Evolutionary conservation across 2,329 filamentous ascomycete species (phyloP), one percentile per base, ranked within the genome.

Genomic region (Plectosphaerella sp.): DNA sequence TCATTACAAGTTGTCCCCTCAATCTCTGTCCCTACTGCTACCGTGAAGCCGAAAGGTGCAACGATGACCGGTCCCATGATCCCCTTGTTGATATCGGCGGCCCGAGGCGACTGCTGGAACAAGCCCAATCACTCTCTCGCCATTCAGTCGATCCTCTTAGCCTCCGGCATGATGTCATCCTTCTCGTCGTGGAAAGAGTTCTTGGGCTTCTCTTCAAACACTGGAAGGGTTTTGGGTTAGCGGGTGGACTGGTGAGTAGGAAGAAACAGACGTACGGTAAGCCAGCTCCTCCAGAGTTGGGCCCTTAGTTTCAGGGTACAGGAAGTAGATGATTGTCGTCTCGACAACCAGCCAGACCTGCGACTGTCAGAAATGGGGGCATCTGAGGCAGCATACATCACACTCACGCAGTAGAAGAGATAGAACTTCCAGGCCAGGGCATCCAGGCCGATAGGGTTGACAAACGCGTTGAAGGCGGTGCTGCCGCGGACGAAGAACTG

Each of bases 281-380:
- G 80, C 82, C 35, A 87, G 75, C 66, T 87, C 82, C 67, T 87
- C 83, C 33, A 87, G 80, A 16, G 83, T 86, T 2, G 80, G 79
- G 20, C 83, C 82, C 58, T 76, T 77, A 28, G 83, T 87, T 69
- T 87, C 83, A 56, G 84, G 68, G 60, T 74, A 75, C 67, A 74
- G 73, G 63, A 73, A 78, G 66, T 77, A 83, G 54, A 83, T 74
- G 10, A 53, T 41, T 28, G 37, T 45, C 1, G 52, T 42, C 18
- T 55, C 51, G 15, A 55, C 28, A 28, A 48, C 46, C 18, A 55
- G 49, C 53, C 51, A 53, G 39, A 62, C 69, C 18, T 72, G 25
- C 3, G 25, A 61, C 62, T 45, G 45, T 56, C 22, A 56, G 64
- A 36, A 15, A 53, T 33, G 2, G 55, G 41, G 28, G 50, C 48